These are phyloP conservation scores for Gaultheria prostrata DNA, from an alignment of 148 eudicot species.

Conservation along the genomic window DNA sequence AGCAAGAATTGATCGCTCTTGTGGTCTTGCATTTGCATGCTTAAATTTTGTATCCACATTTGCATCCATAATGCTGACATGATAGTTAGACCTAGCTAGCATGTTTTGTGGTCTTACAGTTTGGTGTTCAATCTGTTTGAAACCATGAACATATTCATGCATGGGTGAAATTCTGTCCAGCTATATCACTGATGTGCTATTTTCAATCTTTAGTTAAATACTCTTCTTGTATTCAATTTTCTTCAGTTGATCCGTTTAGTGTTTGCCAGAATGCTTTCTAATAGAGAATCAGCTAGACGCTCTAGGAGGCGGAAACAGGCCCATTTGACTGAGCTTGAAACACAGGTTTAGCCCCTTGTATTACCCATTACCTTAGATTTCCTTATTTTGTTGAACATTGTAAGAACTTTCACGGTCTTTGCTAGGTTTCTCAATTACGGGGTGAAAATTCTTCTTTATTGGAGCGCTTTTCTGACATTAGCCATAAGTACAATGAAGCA, in stretches of 20 bases:
- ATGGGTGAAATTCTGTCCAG: background rate
- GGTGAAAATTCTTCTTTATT: conserved; percentile 87
- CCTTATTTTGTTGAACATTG: background rate
- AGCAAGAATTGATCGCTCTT: background rate
- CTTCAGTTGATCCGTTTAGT: conserved; percentile 1
- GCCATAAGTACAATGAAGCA: conserved; percentile 88
- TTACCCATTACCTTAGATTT: background rate
- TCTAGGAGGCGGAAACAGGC: conserved; percentile 98
- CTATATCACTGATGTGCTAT: background rate
- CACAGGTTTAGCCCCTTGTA: conserved; percentile 55
- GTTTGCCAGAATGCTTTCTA: conserved; percentile 90
- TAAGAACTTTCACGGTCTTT: conserved; percentile 10
- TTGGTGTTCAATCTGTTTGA: conserved; percentile 7
- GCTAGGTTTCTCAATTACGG: conserved; percentile 78
- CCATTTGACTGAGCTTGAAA: conserved; percentile 89
- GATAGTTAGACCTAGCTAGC: background rate
- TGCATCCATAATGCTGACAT: background rate
- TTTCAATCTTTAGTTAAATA: background rate
- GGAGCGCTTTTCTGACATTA: conserved; percentile 80
- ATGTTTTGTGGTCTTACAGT: background rate
- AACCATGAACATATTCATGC: background rate
- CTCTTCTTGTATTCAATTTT: background rate
- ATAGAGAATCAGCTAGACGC: conserved; percentile 97
- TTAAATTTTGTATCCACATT: background rate
- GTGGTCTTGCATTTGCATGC: background rate